Percentiles rank a stretch among this genome's conserved stretches.
Evolutionary conservation across 1,284 basidiomycete species (phyloP).

Genomic region (Leccinum cinnamomeum): DNA sequence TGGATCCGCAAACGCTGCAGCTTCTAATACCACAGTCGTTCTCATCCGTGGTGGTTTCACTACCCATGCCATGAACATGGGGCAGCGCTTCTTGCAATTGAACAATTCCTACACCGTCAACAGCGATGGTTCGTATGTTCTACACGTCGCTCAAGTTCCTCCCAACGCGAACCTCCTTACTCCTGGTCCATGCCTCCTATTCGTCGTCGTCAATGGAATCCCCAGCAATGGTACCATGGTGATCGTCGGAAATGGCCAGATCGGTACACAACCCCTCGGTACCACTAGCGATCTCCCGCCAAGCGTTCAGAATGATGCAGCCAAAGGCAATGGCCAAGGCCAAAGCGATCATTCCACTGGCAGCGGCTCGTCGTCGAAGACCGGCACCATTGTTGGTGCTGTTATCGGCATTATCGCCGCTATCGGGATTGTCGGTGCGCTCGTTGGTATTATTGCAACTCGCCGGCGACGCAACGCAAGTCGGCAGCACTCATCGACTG

Average conservation of each 20-base stretch:
- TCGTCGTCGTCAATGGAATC: slow-evolving; percentile 79
- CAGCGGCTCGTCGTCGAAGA: slow-evolving; percentile 32
- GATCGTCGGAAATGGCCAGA: slow-evolving; percentile 76
- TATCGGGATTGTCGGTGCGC: slow-evolving; percentile 49
- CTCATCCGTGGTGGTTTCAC: slow-evolving; percentile 89
- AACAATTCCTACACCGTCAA: slow-evolving; percentile 84
- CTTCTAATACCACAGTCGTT: slow-evolving; percentile 76
- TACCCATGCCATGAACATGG: slow-evolving; percentile 96
- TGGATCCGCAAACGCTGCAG: slow-evolving; percentile 67
- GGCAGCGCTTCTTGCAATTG: slow-evolving; percentile 75
- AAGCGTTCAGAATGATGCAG: slow-evolving; percentile 22
- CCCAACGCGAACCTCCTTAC: slow-evolving; percentile 84
- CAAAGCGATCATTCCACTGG: slow-evolving; percentile 2
- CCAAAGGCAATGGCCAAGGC: slow-evolving; percentile 25
- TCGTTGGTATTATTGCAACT: slow-evolving; percentile 46
- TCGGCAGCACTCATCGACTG: slow-evolving; percentile 34
- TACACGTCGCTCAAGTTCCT: slow-evolving; percentile 79
- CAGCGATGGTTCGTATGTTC: slow-evolving; percentile 65
- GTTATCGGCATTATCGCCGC: slow-evolving; percentile 51
- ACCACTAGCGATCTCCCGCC: slow-evolving; percentile 52
- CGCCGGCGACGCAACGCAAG: slow-evolving; percentile 44
- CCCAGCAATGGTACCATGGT: slow-evolving; percentile 78
- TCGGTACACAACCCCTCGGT: slow-evolving; percentile 63
- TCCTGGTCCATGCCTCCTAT: slow-evolving; percentile 84
- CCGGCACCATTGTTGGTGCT: slow-evolving; percentile 49